A percentile compares a stretch with the other conserved stretches of the same genome.
Evolutionary conservation across 441 rosid genomes (phyloP).

Genomic region (Hura crepitans): DNA sequence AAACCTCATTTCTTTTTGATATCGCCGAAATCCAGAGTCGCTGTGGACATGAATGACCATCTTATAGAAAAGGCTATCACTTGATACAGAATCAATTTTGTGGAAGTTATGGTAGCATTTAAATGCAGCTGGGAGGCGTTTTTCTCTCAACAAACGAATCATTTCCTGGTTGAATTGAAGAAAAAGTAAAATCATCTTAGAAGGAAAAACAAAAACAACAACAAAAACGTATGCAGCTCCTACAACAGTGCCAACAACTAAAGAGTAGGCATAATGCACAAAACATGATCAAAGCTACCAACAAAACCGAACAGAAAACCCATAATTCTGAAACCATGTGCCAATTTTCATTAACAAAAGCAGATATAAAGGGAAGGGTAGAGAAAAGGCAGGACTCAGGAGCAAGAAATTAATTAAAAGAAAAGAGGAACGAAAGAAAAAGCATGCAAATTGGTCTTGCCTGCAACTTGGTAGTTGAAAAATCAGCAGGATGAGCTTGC

Average conservation of each 20-base stretch:
- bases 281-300: conserved; percentile 4
- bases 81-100: conserved; percentile 52
- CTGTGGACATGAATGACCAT: conserved; percentile 90
- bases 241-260: not conserved
- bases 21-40: conserved; percentile 81
- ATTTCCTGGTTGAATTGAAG: conserved; percentile 65
- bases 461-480: conserved; percentile 77
- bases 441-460: conserved; percentile 32
- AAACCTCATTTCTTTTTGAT: conserved; percentile 96
- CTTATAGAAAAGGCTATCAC: conserved; percentile 74
- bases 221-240: not conserved
- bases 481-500: conserved; percentile 83
- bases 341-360: not conserved
- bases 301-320: no score
- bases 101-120: conserved; percentile 89
- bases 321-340: not conserved
- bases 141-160: conserved; percentile 77
- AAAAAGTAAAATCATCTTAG: conserved; percentile 24
- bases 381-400: no score
- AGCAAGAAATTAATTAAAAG: not conserved
- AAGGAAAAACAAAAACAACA: not conserved
- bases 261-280: not conserved
- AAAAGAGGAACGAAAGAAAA: not conserved
- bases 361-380: not conserved
- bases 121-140: conserved; percentile 72